Evolutionary conservation across 169 alveolate genomes (phyloP), one percentile per base, ranked within the genome.

Genomic region (Eimeria acervulina): DNA sequence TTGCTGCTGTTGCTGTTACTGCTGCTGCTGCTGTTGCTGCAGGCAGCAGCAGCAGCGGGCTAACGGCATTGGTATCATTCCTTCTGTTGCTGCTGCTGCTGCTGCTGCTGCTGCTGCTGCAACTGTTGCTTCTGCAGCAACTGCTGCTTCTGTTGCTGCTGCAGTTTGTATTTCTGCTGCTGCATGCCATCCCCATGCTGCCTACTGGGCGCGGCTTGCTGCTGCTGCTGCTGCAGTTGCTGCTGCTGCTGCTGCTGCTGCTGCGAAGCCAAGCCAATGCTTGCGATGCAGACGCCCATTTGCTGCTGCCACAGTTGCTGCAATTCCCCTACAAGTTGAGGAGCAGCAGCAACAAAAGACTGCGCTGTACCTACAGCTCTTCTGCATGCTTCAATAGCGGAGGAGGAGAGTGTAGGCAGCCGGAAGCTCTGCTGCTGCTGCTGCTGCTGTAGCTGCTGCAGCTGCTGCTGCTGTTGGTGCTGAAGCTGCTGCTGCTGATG

Each of bases 231-330:
- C 38, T 36, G 63, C 89, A 15, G 89, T 63, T 23, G 89, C 89
- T 23, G 68, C 36, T 19, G 89, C 89, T 42, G 66, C 89, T 42
- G 52, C 61, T 78, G 89, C 89, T 40, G 89, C 31, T 36, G 59
- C 89, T 28, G 89, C n/a, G 89, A 28, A 5, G 44, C 36, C 19
- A 36, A 19, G 6, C 89, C 55, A 13, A 74, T 74, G 52, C 52
- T 74, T 26, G 44, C 85, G 28, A 74, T 74, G n/a, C n/a, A n/a
- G n/a, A n/a, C n/a, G n/a, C n/a, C n/a, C n/a, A n/a, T n/a, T 26
- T 38, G 85, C 85, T 74, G 85, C 85, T 74, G 85, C 85, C 85
- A 74, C 42, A 74, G 85, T 51, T 74, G 85, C 85, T 74, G 85
- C 85, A 74, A 51, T 26, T 74, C 85, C 85, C 85, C 85, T 12